Evolutionary conservation across 495 filamentous ascomycete genomes (phyloP), one percentile per base, ranked within the genome.

Genomic region (Geopyxis carbonaria): DNA sequence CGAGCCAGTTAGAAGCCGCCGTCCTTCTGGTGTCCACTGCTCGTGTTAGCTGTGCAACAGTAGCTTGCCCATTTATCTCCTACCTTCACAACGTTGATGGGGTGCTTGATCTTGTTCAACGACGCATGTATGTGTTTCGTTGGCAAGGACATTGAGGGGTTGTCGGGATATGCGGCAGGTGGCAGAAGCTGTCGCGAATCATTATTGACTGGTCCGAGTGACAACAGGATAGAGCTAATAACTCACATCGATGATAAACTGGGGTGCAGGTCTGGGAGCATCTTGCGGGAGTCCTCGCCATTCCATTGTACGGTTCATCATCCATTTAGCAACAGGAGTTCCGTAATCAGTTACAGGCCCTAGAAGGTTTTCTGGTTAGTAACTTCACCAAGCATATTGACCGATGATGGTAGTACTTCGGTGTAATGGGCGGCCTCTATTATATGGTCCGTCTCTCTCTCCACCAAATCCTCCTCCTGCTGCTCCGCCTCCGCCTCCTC

Each of bases 71-170:
- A 23, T 38, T 7, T 22, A 7, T 24, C 22, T 50, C 50, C 20
- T 23, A 55, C 52, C 39, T 56, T 56, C 9, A 97, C 84, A n/a
- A 93, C 80, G 29, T 93, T 93, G 51, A 97, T 80, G 0, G 89
- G 89, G 42, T 95, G 89, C 51, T 92, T 92, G 45, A 87, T 83
- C 57, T 97, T 97, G 66, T 93, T 93, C 22, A 95, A 69, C 1
- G 89, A 95, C 18, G 86, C 85, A 55, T 97, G 89, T 16, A 94
- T 67, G 48, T 92, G 84, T 47, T 84, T 80, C 0, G 81, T 75
- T 33, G 89, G 86, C 11, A 97, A 75, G 0, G 80, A 72, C 50
- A 93, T 84, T 18, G 72, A 82, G 7, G 86, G 72, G 35, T 68
- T 77, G 31, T 75, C 62, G 8, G 69, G 53, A 52, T 77, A 70